phyloP scores from a whole-genome alignment of 2,329 filamentous ascomycete genomes.

The Alternaria sp. region DNA sequence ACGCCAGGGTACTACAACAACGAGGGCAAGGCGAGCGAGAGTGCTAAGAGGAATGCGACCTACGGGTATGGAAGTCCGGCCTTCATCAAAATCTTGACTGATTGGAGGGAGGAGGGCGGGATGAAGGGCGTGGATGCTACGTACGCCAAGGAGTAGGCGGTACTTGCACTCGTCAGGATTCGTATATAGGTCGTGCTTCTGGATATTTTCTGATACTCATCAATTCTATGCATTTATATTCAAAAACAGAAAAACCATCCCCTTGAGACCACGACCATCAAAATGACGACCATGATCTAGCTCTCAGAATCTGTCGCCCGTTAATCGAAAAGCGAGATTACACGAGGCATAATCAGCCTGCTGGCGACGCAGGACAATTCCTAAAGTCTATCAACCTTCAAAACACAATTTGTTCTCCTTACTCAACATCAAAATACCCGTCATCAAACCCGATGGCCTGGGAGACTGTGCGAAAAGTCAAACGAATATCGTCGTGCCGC shows the following conservation, averaged over 20 bases:
- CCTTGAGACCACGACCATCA: no score
- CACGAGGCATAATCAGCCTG: no score
- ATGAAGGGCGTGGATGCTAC: conserved; percentile 34
- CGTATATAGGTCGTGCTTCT: not conserved
- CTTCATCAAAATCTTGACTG: conserved; percentile 44
- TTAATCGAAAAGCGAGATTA: no score
- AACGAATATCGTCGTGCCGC: no score
- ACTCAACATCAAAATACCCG: no score
- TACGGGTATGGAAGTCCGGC: conserved; percentile 44
- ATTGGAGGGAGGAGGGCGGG: conserved; percentile 42
- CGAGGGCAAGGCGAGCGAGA: conserved; percentile 25
- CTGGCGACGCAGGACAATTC: no score
- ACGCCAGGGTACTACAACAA: conserved; percentile 65
- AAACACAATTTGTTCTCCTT: no score
- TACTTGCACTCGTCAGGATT: not conserved
- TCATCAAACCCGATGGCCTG: no score
- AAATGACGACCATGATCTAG: no score
- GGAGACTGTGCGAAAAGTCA: no score
- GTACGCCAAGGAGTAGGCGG: not conserved
- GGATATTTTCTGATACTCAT: not conserved
- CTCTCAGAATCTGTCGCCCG: no score
- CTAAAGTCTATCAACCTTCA: no score
- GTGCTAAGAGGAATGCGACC: conserved; percentile 23
- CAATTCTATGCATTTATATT: not conserved
- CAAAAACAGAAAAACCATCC: not conserved